Evolutionary conservation across 2,329 filamentous ascomycete species (phyloP), one percentile per base, ranked within the genome.

Genomic region (Samsoniella hepiali): DNA sequence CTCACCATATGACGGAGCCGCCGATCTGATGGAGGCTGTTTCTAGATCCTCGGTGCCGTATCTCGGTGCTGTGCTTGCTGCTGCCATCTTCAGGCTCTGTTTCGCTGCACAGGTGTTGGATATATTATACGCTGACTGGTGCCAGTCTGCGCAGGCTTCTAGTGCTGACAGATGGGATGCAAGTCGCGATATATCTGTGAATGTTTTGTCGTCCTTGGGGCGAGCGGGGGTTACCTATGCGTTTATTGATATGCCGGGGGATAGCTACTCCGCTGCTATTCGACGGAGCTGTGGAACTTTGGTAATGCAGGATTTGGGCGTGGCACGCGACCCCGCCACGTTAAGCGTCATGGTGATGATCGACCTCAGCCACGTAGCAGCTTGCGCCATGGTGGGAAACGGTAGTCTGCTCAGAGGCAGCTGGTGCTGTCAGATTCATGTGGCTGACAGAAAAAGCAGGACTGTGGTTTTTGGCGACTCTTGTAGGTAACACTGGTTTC

Each of bases 1-100:
- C 83, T 80, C 69, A 87, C 84, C 79, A 72, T 90, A 90, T 10
- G 88, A 90, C 47, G 88, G 88, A n/a, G 87, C 87, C 8, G 82
- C 82, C 22, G 87, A 90, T 68, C 80, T 85, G 65, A 90, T 83
- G 10, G 88, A 90, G 7, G 84, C 82, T 29, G 87, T 88, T 69
- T 90, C 88, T 64, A 88, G 85, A 72, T 90, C 87, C 65, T 85
- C 82, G 6, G 76, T 69, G 67, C 72, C 74, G 63, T 77, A 77
- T 53, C 75, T 74, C 62, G 74, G 69, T 29, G 72, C 34, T 58
- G 49, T 45, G 11, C 53, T 55, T 49, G 62, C 50, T 7, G 22
- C 69, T 58, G 69, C 68, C 59, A 73, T 64, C 29, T 69, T 45
- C 40, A n/a, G 17, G 36, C 10, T 34, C 1, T 7, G 10, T 36